Base-by-base conservation (phyloP, 257 asterid species). In the Nicotiana knightiana region DNA sequence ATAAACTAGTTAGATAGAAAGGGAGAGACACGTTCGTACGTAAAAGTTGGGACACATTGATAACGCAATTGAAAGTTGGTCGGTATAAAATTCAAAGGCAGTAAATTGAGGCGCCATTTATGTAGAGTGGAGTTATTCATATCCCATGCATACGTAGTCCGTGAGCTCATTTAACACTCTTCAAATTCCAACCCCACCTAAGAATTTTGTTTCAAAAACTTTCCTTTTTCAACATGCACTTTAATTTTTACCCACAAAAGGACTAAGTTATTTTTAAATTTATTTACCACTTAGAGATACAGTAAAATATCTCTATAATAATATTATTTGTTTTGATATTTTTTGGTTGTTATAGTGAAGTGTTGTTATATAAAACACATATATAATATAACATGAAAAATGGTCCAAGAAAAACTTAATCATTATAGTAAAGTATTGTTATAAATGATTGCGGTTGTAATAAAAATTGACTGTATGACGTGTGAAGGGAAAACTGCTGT, bases 71-170 rank as follows among this genome's bases (percentile, higher is more conserved):
- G 70, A 64, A 28, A 64, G 17, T 48, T 73, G 62, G 79, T 73
- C 16, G 79, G 79, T 51, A 26, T 48, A 43, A 48, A 24, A 48
- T 24, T 48, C n/a, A 48, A 71, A 48, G 43, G 79, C 63, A 73
- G 79, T 51, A 73, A 73, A 73, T 73, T 73, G 28, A 73, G 79
- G 63, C 63, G 79, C 63, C 79, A 48, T 73, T 73, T 73, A 53
- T 53, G 58, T 53, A 53, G 18, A 53, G 18, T 53, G 12, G 51
- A 53, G 17, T 53, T 15, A 26, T 26, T 48, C 79, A 73, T 13
- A 12, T 37, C 57, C 57, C 62, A 48, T 71, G 58, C 37, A 13
- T 11, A 54, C 71, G 61, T 66, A 66, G 7, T 65, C 82, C 79
- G 62, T 77, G 85, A 83, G 70, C 82, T 82, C 80, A 75, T 30